Percentiles rank a stretch among this genome's conserved stretches.
Conservation (phyloP, 1,139 yeast species). For the Blastobotrys proliferans region DNA sequence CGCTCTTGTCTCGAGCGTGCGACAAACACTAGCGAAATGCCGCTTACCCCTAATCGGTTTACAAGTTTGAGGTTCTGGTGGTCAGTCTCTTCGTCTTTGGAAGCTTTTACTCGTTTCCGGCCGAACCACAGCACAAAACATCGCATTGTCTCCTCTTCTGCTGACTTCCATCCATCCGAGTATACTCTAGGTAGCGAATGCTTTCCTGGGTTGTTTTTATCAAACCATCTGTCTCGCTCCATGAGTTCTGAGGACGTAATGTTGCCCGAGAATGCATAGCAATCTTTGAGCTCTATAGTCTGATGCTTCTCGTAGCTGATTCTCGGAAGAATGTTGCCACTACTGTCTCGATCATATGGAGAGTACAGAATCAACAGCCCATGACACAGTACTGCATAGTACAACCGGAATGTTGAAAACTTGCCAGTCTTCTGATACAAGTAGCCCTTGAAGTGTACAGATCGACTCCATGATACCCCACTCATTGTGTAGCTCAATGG, state of each 20-base stretch:
- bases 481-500: conserved; percentile 52
- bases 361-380: conserved; percentile 55
- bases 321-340: conserved; percentile 20
- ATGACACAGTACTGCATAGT: conserved; percentile 63
- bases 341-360: conserved; percentile 42
- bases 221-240: conserved; percentile 44
- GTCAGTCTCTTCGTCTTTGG: conserved; percentile 9
- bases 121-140: conserved; percentile 88
- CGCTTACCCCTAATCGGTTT: conserved; percentile 61
- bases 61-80: conserved; percentile 18
- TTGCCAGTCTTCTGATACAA: conserved; percentile 65
- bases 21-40: conserved; percentile 67
- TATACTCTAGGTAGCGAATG: conserved; percentile 66
- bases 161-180: conserved; percentile 78
- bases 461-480: conserved; percentile 53
- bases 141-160: conserved; percentile 67
- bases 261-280: conserved; percentile 74
- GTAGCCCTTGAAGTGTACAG: conserved; percentile 58
- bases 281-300: conserved; percentile 53
- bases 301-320: conserved; percentile 24
- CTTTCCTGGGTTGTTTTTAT: conserved; percentile 50
- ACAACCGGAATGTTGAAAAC: conserved; percentile 60
- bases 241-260: conserved; percentile 56
- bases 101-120: conserved; percentile 41
- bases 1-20: conserved; percentile 79